These are phyloP conservation scores for Amphichorda felina DNA, from an alignment of 2,329 filamentous ascomycete genomes.

Conservation along the genomic window DNA sequence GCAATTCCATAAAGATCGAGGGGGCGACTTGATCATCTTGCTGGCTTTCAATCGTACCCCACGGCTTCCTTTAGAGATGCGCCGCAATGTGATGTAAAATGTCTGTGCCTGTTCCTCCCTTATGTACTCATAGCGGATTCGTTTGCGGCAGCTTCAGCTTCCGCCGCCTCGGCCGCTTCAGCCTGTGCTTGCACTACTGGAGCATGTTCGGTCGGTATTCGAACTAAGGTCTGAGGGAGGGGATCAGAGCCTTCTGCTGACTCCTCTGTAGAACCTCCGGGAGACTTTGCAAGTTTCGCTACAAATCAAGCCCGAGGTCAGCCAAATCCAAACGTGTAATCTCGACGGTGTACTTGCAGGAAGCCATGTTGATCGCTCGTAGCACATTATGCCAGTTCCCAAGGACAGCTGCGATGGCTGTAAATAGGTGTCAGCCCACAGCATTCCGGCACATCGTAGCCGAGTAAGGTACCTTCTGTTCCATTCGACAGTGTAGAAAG, in stretches of 20 bases:
- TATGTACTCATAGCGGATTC: conserved; percentile 2
- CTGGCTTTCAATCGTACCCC: no score
- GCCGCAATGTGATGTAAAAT: no score
- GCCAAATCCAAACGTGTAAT: no score
- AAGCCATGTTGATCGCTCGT: conserved; percentile 77
- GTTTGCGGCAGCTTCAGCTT: conserved; percentile 22
- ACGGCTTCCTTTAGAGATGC: no score
- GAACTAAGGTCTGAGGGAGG: conserved; percentile 70
- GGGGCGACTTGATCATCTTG: no score
- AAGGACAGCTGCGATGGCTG: conserved; percentile 74
- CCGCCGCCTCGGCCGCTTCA: conserved; percentile 35
- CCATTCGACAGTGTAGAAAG: conserved; percentile 67
- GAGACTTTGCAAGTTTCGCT: conserved; percentile 61
- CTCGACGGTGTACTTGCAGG: no score
- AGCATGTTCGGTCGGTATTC: conserved; percentile 73
- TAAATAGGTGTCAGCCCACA: conserved; percentile 10
- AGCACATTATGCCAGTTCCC: conserved; percentile 84
- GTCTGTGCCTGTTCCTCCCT: no score
- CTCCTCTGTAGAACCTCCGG: conserved; percentile 17
- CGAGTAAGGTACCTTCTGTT: conserved; percentile 51
- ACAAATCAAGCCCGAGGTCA: not conserved
- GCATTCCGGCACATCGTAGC: not conserved
- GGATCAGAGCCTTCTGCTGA: conserved; percentile 30
- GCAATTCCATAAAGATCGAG: no score
- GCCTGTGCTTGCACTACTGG: conserved; percentile 50